Evolutionary conservation across 495 filamentous ascomycete species (phyloP).

Genomic region (Xylaria longipes): DNA sequence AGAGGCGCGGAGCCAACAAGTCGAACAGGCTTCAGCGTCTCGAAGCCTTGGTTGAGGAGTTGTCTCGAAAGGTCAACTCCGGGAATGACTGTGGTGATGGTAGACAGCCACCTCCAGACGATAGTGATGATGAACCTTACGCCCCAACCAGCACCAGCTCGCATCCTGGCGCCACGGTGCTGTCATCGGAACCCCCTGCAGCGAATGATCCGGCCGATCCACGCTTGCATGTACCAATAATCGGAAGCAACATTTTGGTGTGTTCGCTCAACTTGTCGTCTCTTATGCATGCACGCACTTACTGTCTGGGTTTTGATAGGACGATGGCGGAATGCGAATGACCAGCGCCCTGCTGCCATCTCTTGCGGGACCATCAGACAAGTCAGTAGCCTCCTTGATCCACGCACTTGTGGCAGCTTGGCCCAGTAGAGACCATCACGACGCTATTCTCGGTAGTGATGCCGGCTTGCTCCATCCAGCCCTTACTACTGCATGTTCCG

Average conservation of each 20-base stretch:
- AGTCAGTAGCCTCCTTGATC: conserved; percentile 33
- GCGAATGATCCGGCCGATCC: not conserved
- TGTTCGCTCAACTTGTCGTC: not conserved
- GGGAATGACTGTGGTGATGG: not conserved
- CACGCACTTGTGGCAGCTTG: conserved; percentile 44
- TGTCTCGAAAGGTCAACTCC: not conserved
- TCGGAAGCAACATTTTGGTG: not conserved
- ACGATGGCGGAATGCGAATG: not conserved
- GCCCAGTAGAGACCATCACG: conserved; percentile 46
- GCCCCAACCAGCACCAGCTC: not conserved
- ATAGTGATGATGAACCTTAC: not conserved
- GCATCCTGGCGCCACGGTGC: not conserved
- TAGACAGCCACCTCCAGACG: not conserved
- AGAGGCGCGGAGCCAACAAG: conserved; percentile 35
- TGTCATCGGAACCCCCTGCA: not conserved
- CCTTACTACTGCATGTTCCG: conserved; percentile 37
- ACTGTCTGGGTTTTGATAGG: conserved; percentile 5
- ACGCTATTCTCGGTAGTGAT: conserved; percentile 40
- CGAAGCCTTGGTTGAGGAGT: conserved; percentile 10
- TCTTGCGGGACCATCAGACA: conserved; percentile 17
- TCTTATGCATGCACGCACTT: not conserved
- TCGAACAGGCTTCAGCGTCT: conserved; percentile 25
- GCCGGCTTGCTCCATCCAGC: conserved; percentile 38
- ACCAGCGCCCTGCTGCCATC: conserved; percentile 11
- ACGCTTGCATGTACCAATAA: not conserved